Evolutionary conservation across 805 yeast genomes (phyloP).

Genomic region (Nakazawaea populi): DNA sequence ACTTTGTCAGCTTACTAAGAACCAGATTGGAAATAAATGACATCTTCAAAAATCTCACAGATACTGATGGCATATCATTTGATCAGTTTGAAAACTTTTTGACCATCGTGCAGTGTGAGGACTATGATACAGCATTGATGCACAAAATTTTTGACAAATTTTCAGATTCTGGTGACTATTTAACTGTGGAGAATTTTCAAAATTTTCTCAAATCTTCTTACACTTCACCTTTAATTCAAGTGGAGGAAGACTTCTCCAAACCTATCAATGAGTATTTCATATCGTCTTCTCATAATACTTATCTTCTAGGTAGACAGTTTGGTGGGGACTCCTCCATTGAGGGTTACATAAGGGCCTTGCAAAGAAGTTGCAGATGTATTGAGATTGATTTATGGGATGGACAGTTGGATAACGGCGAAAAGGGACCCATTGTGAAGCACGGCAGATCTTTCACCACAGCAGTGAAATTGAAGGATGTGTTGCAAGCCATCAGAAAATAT

Average conservation of each 20-base stretch:
- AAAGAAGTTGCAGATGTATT: slow-evolving; percentile 90
- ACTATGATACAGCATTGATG: slow-evolving; percentile 21
- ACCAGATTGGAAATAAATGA: slow-evolving; percentile 52
- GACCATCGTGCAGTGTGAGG: slow-evolving; percentile 41
- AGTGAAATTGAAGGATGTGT: slow-evolving; percentile 61
- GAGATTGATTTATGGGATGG: slow-evolving; percentile 97
- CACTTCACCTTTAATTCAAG: slow-evolving; percentile 18
- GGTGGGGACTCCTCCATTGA: slow-evolving; percentile 87
- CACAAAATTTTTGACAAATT: slow-evolving; percentile 33
- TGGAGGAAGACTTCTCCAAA: slow-evolving; percentile 36
- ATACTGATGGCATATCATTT: slow-evolving; percentile 19
- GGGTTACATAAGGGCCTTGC: slow-evolving; percentile 80
- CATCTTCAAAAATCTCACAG: slow-evolving; percentile 37
- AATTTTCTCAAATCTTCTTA: slow-evolving; percentile 27
- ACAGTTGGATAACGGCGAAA: slow-evolving; percentile 27
- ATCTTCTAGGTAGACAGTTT: slow-evolving; percentile 79
- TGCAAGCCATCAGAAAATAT: slow-evolving; percentile 70
- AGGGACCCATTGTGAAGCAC: slow-evolving; percentile 84
- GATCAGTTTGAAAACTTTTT: slow-evolving; percentile 39
- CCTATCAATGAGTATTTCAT: slow-evolving; percentile 86
- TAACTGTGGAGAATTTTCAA: slow-evolving; percentile 22
- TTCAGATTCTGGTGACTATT: slow-evolving; percentile 15
- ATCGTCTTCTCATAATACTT: slow-evolving; percentile 94
- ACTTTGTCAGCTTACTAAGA: slow-evolving; percentile 65
- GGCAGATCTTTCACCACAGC: slow-evolving; percentile 81